phyloP scores from a whole-genome alignment of 495 filamentous ascomycete species.

The Chaetomium fimeti region DNA sequence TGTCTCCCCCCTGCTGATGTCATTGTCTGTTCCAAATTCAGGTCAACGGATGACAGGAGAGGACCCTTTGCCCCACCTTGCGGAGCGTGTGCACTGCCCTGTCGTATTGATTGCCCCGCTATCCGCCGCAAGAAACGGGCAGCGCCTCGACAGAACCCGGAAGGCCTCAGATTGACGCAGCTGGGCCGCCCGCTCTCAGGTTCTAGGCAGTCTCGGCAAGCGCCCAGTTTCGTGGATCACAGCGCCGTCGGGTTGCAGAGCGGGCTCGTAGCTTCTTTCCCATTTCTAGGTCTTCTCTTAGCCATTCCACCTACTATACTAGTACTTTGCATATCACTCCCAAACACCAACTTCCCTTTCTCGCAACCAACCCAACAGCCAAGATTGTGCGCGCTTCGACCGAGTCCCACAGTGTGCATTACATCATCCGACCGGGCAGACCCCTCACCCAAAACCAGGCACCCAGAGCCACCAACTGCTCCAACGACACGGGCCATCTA shows the following conservation, averaged over 20 bases:
- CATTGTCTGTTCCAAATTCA: constrained; percentile 4
- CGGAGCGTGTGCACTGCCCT: not conserved
- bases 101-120: not conserved
- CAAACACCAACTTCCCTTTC: too few species aligned
- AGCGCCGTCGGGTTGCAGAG: not conserved
- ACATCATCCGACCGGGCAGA: constrained; percentile 29
- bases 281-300: not conserved
- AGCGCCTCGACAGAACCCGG: not conserved
- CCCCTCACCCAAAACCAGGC: constrained; percentile 27
- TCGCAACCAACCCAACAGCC: not conserved
- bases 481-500: not conserved
- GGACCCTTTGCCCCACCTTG: not conserved
- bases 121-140: not conserved
- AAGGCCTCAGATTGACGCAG: not conserved
- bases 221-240: not conserved
- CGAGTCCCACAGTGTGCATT: constrained; percentile 19
- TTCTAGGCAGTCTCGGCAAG: not conserved
- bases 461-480: constrained; percentile 18
- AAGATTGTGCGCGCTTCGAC: not conserved
- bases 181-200: constrained; percentile 8
- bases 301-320: not conserved
- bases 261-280: not conserved
- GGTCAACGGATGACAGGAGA: not conserved
- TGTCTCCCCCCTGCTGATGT: not conserved
- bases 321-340: not conserved